Percentiles rank a stretch among this genome's conserved stretches.
Conservation (phyloP, 495 filamentous ascomycete species). For the Xylaria palmicola region DNA sequence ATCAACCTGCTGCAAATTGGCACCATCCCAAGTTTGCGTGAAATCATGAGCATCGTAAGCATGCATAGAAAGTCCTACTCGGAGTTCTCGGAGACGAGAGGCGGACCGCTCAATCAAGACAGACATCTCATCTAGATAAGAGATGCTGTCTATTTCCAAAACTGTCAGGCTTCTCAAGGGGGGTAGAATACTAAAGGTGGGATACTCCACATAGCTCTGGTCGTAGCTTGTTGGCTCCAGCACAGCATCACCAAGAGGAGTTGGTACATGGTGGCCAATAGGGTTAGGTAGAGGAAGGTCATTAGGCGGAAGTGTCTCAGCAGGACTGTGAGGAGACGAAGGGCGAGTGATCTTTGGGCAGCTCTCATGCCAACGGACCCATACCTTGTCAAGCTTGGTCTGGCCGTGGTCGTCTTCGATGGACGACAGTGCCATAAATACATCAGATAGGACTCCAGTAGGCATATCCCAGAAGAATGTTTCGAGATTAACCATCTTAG, state of each 20-base stretch:
- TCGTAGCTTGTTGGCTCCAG: constrained; percentile 35
- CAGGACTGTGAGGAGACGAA: constrained; percentile 26
- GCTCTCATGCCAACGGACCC: constrained; percentile 92
- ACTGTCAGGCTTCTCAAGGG: constrained; percentile 78
- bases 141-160: constrained; percentile 83
- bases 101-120: constrained; percentile 74
- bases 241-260: constrained; percentile 25
- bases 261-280: constrained; percentile 37
- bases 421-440: constrained; percentile 81
- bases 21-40: constrained; percentile 61
- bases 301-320: constrained; percentile 19
- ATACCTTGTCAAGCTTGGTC: constrained; percentile 73
- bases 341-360: constrained; percentile 29
- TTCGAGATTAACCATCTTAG: constrained; percentile 86
- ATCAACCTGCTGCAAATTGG: constrained; percentile 57
- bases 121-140: constrained; percentile 87
- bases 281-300: constrained; percentile 9
- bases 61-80: constrained; percentile 72
- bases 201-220: constrained; percentile 66
- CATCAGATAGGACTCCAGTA: constrained; percentile 81
- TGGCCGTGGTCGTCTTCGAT: constrained; percentile 63
- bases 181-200: constrained; percentile 81
- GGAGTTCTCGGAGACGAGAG: constrained; percentile 67
- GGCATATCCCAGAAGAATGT: constrained; percentile 97
- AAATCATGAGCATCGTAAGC: constrained; percentile 54